Conservation (phyloP, 768 basidiomycete species). For the Vararia minispora region DNA sequence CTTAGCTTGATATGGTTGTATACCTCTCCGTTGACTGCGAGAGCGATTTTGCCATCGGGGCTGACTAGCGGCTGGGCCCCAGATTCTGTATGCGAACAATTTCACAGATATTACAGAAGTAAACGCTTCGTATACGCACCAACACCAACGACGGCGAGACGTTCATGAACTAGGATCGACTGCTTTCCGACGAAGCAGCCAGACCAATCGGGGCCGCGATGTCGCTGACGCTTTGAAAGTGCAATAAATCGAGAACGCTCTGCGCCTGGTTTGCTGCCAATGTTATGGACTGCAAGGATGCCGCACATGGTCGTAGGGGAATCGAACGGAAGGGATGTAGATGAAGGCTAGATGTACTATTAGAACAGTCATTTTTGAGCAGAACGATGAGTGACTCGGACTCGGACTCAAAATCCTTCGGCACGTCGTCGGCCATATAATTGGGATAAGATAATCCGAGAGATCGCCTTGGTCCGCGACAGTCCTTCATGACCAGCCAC, state of each 20-base stretch:
- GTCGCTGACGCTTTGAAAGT: constrained; percentile 80
- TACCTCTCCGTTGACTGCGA: constrained; percentile 97
- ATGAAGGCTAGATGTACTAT: no score
- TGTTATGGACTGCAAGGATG: constrained; percentile 77
- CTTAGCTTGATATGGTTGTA: constrained; percentile 91
- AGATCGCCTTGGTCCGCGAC: no score
- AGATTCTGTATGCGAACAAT: constrained; percentile 46
- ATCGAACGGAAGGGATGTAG: not conserved
- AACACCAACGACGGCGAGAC: constrained; percentile 95
- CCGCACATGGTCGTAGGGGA: constrained; percentile 62
- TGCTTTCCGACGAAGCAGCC: constrained; percentile 84
- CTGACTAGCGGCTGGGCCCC: constrained; percentile 92
- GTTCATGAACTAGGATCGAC: constrained; percentile 84
- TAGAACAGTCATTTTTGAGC: no score
- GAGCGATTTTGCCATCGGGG: constrained; percentile 71
- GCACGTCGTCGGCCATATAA: no score
- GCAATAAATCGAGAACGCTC: constrained; percentile 72
- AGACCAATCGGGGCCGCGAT: constrained; percentile 98
- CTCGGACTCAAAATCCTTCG: no score
- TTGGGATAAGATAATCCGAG: no score
- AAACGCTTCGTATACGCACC: constrained; percentile 54
- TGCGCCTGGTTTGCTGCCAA: constrained; percentile 55
- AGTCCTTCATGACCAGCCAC: no score
- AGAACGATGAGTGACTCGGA: no score
- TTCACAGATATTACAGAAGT: not conserved